Percentiles rank a stretch among this genome's conserved stretches.
phyloP scores from a whole-genome alignment of 2,329 filamentous ascomycete genomes.

The Bipolaris zeicola region DNA sequence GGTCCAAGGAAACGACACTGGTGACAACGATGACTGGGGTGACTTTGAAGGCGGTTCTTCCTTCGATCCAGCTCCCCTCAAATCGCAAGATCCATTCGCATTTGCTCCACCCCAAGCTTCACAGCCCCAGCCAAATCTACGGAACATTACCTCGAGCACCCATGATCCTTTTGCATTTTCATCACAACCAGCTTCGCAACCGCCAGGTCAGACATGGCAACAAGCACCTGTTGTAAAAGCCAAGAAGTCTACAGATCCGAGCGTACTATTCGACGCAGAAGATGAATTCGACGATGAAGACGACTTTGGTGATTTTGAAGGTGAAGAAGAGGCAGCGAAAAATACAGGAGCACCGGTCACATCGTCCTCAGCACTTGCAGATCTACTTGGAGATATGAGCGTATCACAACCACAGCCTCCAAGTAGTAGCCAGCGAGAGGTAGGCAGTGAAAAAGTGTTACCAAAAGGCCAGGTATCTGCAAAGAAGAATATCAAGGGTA shows the following conservation, averaged over 20 bases:
- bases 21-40: conserved; percentile 49
- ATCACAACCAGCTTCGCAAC: conserved; percentile 9
- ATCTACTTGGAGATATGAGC: conserved; percentile 35
- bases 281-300: conserved; percentile 45
- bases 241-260: conserved; percentile 44
- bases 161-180: conserved; percentile 23
- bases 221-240: conserved; percentile 37
- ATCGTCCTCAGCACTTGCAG: conserved; percentile 27
- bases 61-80: conserved; percentile 16
- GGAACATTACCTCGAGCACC: conserved; percentile 5
- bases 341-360: conserved; percentile 7
- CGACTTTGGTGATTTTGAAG: conserved; percentile 48
- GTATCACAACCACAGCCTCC: conserved; percentile 27
- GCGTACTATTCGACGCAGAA: conserved; percentile 50
- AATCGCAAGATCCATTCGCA: conserved; percentile 27
- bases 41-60: conserved; percentile 46
- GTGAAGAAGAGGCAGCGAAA: conserved; percentile 16
- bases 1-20: conserved; percentile 9
- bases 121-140: conserved; percentile 19
- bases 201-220: conserved; percentile 27
- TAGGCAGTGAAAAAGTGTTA: background rate
- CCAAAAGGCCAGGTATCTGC: background rate
- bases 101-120: conserved; percentile 16
- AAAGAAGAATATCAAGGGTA: conserved; percentile 16
- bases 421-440: background rate